Conservation (phyloP, 345 rosid species). For the Euphorbia pulcherrima region DNA sequence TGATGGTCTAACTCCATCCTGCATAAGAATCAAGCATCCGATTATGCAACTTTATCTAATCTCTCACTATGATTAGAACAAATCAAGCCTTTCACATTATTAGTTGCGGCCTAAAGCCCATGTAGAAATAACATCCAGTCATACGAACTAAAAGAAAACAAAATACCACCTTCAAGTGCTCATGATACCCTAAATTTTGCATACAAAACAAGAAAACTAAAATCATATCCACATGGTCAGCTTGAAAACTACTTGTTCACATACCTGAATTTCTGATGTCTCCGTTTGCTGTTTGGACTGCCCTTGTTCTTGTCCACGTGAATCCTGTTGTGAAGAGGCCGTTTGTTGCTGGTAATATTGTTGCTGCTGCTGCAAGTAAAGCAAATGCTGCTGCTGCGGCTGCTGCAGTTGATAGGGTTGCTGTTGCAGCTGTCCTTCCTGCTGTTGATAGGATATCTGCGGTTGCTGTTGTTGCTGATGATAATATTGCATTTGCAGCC, state of each 20-base stretch:
- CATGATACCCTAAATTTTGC: not conserved
- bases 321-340: not conserved
- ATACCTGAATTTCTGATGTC: constrained; percentile 26
- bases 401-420: constrained; percentile 11
- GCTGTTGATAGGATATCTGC: constrained; percentile 29
- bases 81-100: not conserved
- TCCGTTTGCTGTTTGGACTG: constrained; percentile 24
- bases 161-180: not conserved
- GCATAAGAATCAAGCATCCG: not conserved
- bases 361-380: not conserved
- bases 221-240: not conserved
- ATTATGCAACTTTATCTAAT: not conserved
- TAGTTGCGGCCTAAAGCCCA: not conserved
- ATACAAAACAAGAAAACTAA: not conserved
- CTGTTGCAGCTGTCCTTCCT: constrained; percentile 26
- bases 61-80: not conserved
- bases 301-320: constrained; percentile 26
- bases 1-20: constrained; percentile 17
- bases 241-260: not conserved
- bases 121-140: not conserved
- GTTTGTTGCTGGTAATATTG: constrained; percentile 9
- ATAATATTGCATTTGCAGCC: constrained; percentile 19
- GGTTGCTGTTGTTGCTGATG: constrained; percentile 20
- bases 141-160: not conserved
- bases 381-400: constrained; percentile 18